Conservation (phyloP, 805 yeast species). For the Debaryomyces hansenii region DNA sequence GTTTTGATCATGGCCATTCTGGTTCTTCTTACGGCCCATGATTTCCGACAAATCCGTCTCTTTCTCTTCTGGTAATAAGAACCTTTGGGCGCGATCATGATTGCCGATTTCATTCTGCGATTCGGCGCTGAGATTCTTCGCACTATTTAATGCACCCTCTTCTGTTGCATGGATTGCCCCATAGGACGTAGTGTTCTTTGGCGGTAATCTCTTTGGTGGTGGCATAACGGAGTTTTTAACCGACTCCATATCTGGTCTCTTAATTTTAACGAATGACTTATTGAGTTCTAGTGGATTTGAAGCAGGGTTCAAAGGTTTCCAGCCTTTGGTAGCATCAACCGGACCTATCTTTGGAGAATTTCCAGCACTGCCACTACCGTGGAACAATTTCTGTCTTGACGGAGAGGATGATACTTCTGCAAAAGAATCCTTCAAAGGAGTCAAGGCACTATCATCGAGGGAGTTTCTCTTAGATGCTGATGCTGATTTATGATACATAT, state of each 20-base stretch:
- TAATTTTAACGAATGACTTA: constrained; percentile 67
- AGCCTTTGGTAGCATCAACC: constrained; percentile 20
- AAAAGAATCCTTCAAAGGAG: constrained; percentile 6
- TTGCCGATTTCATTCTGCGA: constrained; percentile 8
- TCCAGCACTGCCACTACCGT: not conserved
- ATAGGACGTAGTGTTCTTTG: constrained; percentile 15
- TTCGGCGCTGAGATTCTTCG: constrained; percentile 8
- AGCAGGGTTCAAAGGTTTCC: constrained; percentile 66
- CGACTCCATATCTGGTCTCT: constrained; percentile 45
- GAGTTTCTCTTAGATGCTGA: constrained; percentile 43
- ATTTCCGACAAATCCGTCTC: constrained; percentile 27
- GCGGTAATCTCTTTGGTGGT: constrained; percentile 15
- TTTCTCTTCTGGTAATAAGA: constrained; percentile 22
- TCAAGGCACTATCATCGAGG: constrained; percentile 25
- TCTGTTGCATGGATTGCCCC: constrained; percentile 47
- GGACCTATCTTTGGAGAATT: constrained; percentile 3
- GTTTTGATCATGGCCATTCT: not conserved
- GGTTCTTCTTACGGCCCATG: constrained; percentile 3
- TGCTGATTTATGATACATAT: constrained; percentile 46
- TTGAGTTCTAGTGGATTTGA: constrained; percentile 67
- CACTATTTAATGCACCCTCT: constrained; percentile 39
- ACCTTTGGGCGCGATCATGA: constrained; percentile 10
- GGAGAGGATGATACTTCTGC: constrained; percentile 2
- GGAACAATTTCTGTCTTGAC: constrained; percentile 1
- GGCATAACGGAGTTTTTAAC: constrained; percentile 21